phyloP scores from a whole-genome alignment of 495 filamentous ascomycete species.

The Penicillium egyptiacum region DNA sequence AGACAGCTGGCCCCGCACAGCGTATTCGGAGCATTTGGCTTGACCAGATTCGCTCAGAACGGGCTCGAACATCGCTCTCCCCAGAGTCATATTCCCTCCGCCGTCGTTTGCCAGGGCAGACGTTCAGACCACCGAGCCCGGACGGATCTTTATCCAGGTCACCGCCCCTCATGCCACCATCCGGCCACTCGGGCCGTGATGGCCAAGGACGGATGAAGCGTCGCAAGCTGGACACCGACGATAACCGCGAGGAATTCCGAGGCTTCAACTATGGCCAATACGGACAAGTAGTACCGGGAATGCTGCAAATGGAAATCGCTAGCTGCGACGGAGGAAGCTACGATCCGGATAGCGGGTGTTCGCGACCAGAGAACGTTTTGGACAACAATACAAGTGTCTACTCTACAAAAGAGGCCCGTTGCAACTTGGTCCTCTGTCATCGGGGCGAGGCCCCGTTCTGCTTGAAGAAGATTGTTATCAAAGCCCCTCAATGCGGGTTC shows the following conservation, averaged over 20 bases:
- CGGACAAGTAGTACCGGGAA: constrained; percentile 79
- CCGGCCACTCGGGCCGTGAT: constrained; percentile 27
- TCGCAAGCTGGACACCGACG: constrained; percentile 70
- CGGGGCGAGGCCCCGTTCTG: constrained; percentile 74
- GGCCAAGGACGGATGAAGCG: constrained; percentile 61
- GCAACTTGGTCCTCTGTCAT: constrained; percentile 82
- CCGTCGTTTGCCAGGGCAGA: constrained; percentile 16
- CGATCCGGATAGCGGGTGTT: constrained; percentile 54
- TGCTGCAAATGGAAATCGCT: constrained; percentile 78
- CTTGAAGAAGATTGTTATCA: constrained; percentile 82
- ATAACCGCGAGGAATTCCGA: constrained; percentile 47
- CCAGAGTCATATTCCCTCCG: constrained; percentile 4
- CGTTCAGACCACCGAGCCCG: neutral
- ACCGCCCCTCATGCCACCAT: constrained; percentile 39
- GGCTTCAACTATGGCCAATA: constrained; percentile 75
- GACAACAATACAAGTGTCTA: constrained; percentile 81
- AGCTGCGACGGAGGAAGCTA: constrained; percentile 88
- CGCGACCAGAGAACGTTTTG: constrained; percentile 77
- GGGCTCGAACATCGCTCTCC: neutral
- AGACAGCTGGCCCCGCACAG: constrained; percentile 15
- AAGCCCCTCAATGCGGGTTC: constrained; percentile 76
- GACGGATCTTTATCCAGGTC: constrained; percentile 18
- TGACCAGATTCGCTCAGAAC: constrained; percentile 15
- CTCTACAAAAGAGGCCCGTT: constrained; percentile 78
- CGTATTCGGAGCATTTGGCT: constrained; percentile 14